These are phyloP conservation scores for Leccinum angustisporum DNA, from an alignment of 1,284 basidiomycete species.

Conservation along the genomic window DNA sequence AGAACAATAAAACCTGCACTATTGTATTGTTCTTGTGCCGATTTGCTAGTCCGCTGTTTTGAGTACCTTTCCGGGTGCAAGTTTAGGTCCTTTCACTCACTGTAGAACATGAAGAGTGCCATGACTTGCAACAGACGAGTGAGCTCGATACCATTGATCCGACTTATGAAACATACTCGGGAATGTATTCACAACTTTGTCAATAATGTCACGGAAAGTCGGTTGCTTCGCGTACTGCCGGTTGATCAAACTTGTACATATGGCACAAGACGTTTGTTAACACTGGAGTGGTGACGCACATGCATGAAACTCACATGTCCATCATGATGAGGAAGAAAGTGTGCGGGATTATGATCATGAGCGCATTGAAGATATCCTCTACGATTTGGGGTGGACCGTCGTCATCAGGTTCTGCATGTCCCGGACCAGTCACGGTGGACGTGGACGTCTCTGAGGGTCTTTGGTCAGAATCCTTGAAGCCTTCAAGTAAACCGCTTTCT, in stretches of 20 bases:
- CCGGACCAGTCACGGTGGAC: neutral
- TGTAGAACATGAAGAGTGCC: slow-evolving; percentile 74
- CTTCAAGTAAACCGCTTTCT: slow-evolving; percentile 62
- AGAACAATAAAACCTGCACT: slow-evolving; percentile 57
- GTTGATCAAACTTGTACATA: slow-evolving; percentile 59
- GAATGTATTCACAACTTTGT: slow-evolving; percentile 59
- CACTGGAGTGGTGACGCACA: neutral
- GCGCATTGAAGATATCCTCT: slow-evolving; percentile 68
- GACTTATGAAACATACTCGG: slow-evolving; percentile 55
- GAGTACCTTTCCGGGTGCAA: slow-evolving; percentile 1
- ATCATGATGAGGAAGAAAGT: slow-evolving; percentile 70
- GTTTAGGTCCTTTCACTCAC: slow-evolving; percentile 41
- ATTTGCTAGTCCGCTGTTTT: slow-evolving; percentile 44
- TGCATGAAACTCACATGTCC: slow-evolving; percentile 62
- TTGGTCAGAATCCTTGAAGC: slow-evolving; percentile 28
- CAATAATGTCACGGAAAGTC: slow-evolving; percentile 44
- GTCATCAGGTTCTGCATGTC: slow-evolving; percentile 31
- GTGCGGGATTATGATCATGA: slow-evolving; percentile 65
- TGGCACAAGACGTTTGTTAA: slow-evolving; percentile 9
- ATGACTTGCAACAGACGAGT: slow-evolving; percentile 47
- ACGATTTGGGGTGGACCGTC: slow-evolving; percentile 43
- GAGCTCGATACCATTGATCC: slow-evolving; percentile 3
- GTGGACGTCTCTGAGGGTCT: neutral
- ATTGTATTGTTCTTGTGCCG: slow-evolving; percentile 57
- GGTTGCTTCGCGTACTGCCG: slow-evolving; percentile 68